phyloP scores from a whole-genome alignment of 495 filamentous ascomycete species.

The Xylona heveae region DNA sequence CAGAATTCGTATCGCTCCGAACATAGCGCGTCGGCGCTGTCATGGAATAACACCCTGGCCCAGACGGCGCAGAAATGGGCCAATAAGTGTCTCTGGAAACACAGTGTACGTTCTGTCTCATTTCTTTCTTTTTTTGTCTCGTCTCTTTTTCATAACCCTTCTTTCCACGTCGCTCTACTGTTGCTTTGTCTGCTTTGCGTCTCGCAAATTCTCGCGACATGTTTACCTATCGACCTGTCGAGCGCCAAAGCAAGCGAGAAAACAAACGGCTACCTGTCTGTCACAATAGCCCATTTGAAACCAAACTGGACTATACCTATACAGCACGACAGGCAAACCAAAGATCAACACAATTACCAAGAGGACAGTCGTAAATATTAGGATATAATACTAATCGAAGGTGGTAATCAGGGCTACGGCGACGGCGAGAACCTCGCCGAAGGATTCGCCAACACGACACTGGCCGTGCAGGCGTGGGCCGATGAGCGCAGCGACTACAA shows the following conservation, averaged over 20 bases:
- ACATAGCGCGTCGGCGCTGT: conserved; percentile 37
- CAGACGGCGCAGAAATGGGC: conserved; percentile 31
- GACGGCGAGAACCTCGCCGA: conserved; percentile 64
- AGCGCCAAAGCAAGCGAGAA: too few relatives aligned
- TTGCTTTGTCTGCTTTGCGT: too few relatives aligned
- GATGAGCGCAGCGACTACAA: conserved; percentile 38
- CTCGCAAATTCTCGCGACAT: too few relatives aligned
- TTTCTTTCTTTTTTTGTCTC: background rate
- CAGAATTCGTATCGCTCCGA: conserved; percentile 44
- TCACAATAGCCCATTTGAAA: too few relatives aligned
- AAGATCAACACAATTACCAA: too few relatives aligned
- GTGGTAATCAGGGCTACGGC: conserved; percentile 28
- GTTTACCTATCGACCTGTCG: too few relatives aligned
- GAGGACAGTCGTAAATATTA: too few relatives aligned
- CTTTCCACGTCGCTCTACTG: too few relatives aligned
- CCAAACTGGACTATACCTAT: too few relatives aligned
- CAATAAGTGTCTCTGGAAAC: conserved; percentile 33
- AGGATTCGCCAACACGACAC: conserved; percentile 36
- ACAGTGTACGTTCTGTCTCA: conserved; percentile 26
- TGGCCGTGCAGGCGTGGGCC: conserved; percentile 46
- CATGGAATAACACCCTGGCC: conserved; percentile 45
- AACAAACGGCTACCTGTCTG: too few relatives aligned
- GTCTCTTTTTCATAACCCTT: too few relatives aligned
- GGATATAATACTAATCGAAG: conserved; percentile 1
- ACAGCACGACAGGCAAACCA: too few relatives aligned